These are phyloP conservation scores for Yarrowia osloensis DNA, from an alignment of 805 yeast genomes.

Conservation along the genomic window DNA sequence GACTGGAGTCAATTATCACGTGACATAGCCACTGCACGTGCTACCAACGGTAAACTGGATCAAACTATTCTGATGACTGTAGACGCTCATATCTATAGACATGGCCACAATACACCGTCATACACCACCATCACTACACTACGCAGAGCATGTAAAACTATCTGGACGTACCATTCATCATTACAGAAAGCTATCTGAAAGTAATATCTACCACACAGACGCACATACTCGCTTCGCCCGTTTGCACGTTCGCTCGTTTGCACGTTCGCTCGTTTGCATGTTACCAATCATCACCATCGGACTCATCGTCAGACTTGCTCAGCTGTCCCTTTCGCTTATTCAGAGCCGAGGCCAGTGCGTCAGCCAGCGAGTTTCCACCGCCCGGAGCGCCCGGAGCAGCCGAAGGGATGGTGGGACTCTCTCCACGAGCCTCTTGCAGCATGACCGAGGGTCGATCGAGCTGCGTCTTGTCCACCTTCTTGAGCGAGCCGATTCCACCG, in stretches of 20 bases:
- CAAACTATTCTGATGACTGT: too few relatives aligned
- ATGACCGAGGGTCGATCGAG: conserved; percentile 76
- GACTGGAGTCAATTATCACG: too few relatives aligned
- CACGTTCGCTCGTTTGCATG: too few relatives aligned
- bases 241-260: too few relatives aligned
- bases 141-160: too few relatives aligned
- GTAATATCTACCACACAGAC: too few relatives aligned
- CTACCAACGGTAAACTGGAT: neutral
- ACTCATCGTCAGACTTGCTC: conserved; percentile 78
- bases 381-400: conserved; percentile 46
- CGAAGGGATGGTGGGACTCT: conserved; percentile 46
- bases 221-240: neutral
- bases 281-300: conserved; percentile 73
- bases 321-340: conserved; percentile 81
- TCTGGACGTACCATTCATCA: too few relatives aligned
- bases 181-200: too few relatives aligned
- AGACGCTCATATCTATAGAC: too few relatives aligned
- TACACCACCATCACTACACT: too few relatives aligned
- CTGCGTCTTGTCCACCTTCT: conserved; percentile 79
- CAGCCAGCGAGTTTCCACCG: conserved; percentile 70
- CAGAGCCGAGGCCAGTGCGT: conserved; percentile 85
- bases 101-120: too few relatives aligned
- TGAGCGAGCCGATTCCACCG: conserved; percentile 67
- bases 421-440: conserved; percentile 72
- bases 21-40: neutral